Conservation (phyloP, 441 rosid species). For the Populus hybrid region DNA sequence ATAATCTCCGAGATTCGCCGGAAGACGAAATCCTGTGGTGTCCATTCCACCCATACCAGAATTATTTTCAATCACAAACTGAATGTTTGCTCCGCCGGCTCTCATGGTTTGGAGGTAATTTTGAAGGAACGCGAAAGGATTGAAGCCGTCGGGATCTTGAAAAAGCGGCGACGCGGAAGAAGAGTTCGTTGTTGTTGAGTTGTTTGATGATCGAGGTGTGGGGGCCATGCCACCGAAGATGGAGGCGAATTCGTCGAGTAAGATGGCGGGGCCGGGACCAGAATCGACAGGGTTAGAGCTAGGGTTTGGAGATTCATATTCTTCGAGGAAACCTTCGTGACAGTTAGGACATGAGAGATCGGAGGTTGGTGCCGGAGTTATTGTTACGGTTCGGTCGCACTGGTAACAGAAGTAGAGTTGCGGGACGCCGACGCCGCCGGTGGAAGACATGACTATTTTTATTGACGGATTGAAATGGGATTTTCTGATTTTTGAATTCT, state of each 20-base stretch:
- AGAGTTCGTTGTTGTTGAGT: background rate
- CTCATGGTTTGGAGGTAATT: background rate
- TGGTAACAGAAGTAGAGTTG: slow-evolving; percentile 51
- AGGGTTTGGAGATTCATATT: slow-evolving; percentile 31
- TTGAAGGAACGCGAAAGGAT: background rate
- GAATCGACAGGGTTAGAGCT: slow-evolving; percentile 40
- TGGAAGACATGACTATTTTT: slow-evolving; percentile 9
- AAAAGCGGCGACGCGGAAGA: background rate
- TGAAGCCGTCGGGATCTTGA: background rate
- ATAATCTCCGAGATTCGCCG: background rate
- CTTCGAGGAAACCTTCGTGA: slow-evolving; percentile 55
- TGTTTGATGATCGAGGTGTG: background rate
- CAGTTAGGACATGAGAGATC: slow-evolving; percentile 58
- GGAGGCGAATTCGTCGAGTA: background rate
- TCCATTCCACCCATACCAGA: background rate
- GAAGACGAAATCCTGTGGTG: background rate
- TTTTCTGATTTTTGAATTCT: background rate
- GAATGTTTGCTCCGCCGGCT: background rate
- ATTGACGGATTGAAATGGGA: background rate
- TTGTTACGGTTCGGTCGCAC: slow-evolving; percentile 48
- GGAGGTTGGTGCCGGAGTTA: slow-evolving; percentile 34
- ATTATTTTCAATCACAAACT: background rate
- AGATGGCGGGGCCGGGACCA: slow-evolving; percentile 45
- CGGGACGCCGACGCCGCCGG: slow-evolving; percentile 19
- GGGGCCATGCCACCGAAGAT: background rate